These are phyloP conservation scores for Rhypophila decipiens DNA, from an alignment of 495 filamentous ascomycete species.

Conservation along the genomic window DNA sequence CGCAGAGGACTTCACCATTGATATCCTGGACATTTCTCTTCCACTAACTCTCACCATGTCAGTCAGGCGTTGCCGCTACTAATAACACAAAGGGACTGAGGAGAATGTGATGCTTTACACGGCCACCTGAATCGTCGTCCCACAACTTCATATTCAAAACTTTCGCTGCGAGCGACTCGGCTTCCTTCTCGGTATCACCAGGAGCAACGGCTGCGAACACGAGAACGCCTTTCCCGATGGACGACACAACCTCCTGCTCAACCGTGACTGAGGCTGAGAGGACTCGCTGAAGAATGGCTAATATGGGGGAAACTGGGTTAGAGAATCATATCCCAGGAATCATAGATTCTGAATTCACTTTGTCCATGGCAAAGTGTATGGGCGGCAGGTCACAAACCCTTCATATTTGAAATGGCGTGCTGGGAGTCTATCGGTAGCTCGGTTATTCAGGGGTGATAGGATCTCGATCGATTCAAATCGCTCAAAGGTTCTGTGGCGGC, in stretches of 20 bases:
- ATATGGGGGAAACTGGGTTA: no score
- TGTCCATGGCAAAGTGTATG: no score
- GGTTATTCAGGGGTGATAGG: no score
- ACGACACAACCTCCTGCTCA: constrained; percentile 82
- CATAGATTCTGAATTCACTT: no score
- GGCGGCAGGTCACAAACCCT: constrained; percentile 15
- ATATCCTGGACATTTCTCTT: constrained; percentile 83
- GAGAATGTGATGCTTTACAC: constrained; percentile 33
- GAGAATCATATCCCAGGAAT: no score
- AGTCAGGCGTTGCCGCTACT: constrained; percentile 1
- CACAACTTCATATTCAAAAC: constrained; percentile 85
- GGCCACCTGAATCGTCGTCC: constrained; percentile 66
- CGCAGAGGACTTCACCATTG: constrained; percentile 82
- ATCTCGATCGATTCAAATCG: no score
- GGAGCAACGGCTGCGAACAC: constrained; percentile 88
- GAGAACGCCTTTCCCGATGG: constrained; percentile 82
- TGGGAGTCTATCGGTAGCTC: no score
- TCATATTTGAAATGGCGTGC: constrained; percentile 14
- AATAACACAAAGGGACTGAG: no score
- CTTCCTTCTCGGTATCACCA: constrained; percentile 85
- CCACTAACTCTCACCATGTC: constrained; percentile 52
- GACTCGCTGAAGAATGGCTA: constrained; percentile 94
- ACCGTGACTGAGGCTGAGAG: constrained; percentile 97
- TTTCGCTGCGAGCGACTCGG: constrained; percentile 73
- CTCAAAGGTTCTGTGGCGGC: no score